phyloP scores from a whole-genome alignment of 1,139 yeast genomes.

The Trichomonascaceae sp. region DNA sequence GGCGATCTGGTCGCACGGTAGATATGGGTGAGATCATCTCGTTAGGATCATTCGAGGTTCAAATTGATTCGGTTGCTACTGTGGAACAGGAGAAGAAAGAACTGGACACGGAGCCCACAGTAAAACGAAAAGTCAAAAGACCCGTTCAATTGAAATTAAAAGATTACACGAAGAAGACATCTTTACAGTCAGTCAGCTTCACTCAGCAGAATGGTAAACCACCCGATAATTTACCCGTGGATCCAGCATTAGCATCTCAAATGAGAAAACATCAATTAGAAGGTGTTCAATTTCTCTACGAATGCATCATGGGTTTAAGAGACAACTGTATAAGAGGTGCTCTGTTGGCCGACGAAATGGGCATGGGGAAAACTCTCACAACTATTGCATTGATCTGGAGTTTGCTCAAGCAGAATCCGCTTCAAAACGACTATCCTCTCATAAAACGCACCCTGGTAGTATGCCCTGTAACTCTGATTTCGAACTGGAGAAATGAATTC shows the following conservation, averaged over 20 bases:
- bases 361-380: slow-evolving; percentile 87
- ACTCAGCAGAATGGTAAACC: not conserved
- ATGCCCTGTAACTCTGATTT: slow-evolving; percentile 86
- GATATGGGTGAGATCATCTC: slow-evolving; percentile 40
- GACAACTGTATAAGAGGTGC: slow-evolving; percentile 62
- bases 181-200: not conserved
- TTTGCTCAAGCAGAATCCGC: slow-evolving; percentile 65
- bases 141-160: not conserved
- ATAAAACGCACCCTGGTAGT: slow-evolving; percentile 64
- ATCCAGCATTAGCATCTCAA: slow-evolving; percentile 50
- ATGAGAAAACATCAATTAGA: slow-evolving; percentile 81
- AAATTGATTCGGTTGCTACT: slow-evolving; percentile 38
- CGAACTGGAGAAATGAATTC: slow-evolving; percentile 87
- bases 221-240: slow-evolving; percentile 57
- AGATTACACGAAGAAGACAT: not conserved
- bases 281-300: slow-evolving; percentile 75
- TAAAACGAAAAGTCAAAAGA: not conserved
- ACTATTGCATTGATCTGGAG: slow-evolving; percentile 85
- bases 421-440: slow-evolving; percentile 35
- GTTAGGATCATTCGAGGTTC: slow-evolving; percentile 49
- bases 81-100: slow-evolving; percentile 1
- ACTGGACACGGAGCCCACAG: not conserved
- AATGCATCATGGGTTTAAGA: slow-evolving; percentile 67
- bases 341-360: slow-evolving; percentile 94
- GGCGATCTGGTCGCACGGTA: slow-evolving; percentile 18